These are phyloP conservation scores for Salvia rosmarinus DNA, from an alignment of 257 asterid genomes.

Conservation along the genomic window DNA sequence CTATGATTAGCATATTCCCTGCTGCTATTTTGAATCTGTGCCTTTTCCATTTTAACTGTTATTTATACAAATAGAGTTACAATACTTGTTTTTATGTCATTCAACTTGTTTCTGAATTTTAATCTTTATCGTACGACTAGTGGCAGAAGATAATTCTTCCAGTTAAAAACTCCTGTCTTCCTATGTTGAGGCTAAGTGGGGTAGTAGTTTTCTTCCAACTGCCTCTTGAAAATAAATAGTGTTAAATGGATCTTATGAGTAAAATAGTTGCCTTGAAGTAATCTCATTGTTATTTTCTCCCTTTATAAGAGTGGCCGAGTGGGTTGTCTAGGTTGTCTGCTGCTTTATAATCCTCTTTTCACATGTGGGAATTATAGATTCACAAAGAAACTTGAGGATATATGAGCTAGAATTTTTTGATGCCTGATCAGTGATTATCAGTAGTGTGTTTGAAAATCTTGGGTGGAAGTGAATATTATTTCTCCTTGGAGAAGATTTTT, in stretches of 20 bases:
- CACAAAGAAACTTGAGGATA: background rate
- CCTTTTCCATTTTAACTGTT: background rate
- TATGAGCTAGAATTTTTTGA: slow-evolving; percentile 15
- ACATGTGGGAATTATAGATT: background rate
- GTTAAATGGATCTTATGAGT: background rate
- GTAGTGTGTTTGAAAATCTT: background rate
- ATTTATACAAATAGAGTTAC: slow-evolving; percentile 2
- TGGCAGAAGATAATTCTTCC: slow-evolving; percentile 10
- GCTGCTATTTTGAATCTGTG: slow-evolving; percentile 10
- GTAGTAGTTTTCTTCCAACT: slow-evolving; percentile 7
- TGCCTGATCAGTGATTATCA: slow-evolving; percentile 22
- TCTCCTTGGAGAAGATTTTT: slow-evolving; percentile 21
- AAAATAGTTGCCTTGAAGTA: background rate
- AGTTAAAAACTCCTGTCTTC: background rate
- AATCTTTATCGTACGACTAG: slow-evolving; percentile 4
- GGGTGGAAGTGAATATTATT: background rate
- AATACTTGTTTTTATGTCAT: slow-evolving; percentile 3
- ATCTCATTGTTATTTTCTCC: background rate
- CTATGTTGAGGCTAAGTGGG: background rate
- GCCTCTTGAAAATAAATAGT: slow-evolving; percentile 17
- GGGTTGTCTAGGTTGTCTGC: slow-evolving; percentile 5
- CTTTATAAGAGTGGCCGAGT: too few species aligned
- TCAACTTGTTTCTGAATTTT: slow-evolving; percentile 3
- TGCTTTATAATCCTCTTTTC: background rate
- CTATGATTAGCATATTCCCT: slow-evolving; percentile 5